phyloP scores from a whole-genome alignment of 768 basidiomycete genomes.

The Xerocomellus amylosporus region DNA sequence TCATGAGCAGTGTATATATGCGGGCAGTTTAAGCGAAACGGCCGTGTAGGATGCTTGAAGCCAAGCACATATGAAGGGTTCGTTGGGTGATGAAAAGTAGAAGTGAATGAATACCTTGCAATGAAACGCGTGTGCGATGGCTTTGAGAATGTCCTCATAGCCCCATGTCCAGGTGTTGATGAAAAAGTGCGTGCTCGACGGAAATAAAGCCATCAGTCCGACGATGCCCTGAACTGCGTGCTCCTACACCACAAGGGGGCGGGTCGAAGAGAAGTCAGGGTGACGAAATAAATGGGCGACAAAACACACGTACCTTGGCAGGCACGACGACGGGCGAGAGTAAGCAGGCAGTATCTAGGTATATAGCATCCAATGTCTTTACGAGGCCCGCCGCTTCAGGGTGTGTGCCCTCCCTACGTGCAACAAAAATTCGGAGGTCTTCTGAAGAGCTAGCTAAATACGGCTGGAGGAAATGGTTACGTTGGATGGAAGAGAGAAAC shows the following conservation, averaged over 20 bases:
- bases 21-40: neutral
- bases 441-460: constrained; percentile 49
- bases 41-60: neutral
- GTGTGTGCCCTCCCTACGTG: constrained; percentile 23
- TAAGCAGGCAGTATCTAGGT: constrained; percentile 78
- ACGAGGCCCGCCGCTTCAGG: constrained; percentile 27
- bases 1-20: constrained; percentile 13
- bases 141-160: constrained; percentile 88
- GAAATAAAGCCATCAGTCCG: constrained; percentile 65
- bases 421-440: constrained; percentile 25
- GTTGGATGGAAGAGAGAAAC: constrained; percentile 64
- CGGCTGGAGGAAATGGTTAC: constrained; percentile 69
- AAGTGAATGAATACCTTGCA: constrained; percentile 42
- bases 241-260: constrained; percentile 41
- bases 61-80: neutral
- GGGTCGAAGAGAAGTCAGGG: neutral
- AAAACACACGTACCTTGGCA: constrained; percentile 47
- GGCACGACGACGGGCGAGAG: constrained; percentile 51
- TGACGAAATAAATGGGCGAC: too few relatives aligned
- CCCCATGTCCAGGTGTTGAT: constrained; percentile 96
- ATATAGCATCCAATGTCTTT: constrained; percentile 70
- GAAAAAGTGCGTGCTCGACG: constrained; percentile 71
- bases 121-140: constrained; percentile 63
- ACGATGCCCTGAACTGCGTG: constrained; percentile 66
- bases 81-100: neutral